Conservation (phyloP, 129 eudicot genomes). For the Smallanthus sonchifolius region DNA sequence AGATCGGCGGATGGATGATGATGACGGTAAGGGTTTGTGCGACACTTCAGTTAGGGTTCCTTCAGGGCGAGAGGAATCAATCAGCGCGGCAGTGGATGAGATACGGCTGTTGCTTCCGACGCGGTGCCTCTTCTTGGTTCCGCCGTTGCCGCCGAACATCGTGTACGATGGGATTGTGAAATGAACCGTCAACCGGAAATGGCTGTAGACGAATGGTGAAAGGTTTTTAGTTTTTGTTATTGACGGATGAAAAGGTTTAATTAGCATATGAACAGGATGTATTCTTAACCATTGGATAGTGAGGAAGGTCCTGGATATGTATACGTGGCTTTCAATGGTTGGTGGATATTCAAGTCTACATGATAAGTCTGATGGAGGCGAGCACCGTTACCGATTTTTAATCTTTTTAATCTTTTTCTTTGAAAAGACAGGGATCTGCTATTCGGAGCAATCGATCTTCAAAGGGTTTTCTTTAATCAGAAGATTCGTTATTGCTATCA, state of each 20-base stretch:
- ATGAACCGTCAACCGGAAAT: constrained; percentile 4
- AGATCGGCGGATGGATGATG: constrained; percentile 35
- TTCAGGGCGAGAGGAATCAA: constrained; percentile 31
- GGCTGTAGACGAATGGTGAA: background rate
- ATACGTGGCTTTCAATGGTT: background rate
- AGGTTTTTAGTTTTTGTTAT: background rate
- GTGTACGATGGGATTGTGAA: constrained; percentile 1
- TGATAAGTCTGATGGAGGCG: constrained; percentile 9
- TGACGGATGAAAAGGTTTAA: constrained; percentile 7
- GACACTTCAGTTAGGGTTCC: constrained; percentile 38
- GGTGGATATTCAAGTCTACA: background rate
- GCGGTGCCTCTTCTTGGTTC: constrained; percentile 55
- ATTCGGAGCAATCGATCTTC: too few species aligned
- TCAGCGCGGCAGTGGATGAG: constrained; percentile 34
- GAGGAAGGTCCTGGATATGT: background rate
- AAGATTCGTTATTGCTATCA: too few species aligned
- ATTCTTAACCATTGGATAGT: background rate
- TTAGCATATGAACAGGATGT: background rate
- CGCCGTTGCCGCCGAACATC: constrained; percentile 30
- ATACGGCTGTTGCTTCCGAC: constrained; percentile 39
- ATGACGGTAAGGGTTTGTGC: constrained; percentile 29
- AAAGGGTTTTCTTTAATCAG: too few species aligned
- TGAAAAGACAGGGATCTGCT: too few species aligned
- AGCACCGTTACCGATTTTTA: background rate
- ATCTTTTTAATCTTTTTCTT: background rate